These are phyloP conservation scores for Nitzschia sp. DNA, from an alignment of 108 stramenopile genomes.

Conservation along the genomic window DNA sequence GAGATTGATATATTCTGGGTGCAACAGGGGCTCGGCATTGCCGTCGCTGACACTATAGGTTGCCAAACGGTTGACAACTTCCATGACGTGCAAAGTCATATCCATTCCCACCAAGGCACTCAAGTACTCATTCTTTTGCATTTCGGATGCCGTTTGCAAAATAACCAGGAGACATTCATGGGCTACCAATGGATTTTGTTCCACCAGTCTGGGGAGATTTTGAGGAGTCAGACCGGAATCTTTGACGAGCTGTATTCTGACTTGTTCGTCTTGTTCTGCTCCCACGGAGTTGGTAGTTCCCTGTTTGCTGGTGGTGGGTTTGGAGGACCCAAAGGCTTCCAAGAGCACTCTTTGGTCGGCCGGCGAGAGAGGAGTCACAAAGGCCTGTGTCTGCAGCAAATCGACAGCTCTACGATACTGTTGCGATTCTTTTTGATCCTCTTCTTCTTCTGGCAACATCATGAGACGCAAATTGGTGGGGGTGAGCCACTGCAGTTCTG, in stretches of 20 bases:
- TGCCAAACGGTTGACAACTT: constrained; percentile 90
- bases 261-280: constrained; percentile 24
- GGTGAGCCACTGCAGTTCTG: constrained; percentile 74
- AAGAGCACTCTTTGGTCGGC: constrained; percentile 61
- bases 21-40: constrained; percentile 63
- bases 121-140: constrained; percentile 77
- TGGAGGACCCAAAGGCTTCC: constrained; percentile 43
- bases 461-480: constrained; percentile 67
- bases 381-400: constrained; percentile 60
- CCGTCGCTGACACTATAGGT: constrained; percentile 39
- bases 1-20: constrained; percentile 93
- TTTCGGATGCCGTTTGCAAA: constrained; percentile 52
- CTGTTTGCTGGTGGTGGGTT: background rate
- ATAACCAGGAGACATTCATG: constrained; percentile 88
- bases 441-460: constrained; percentile 47
- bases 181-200: constrained; percentile 93
- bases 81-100: constrained; percentile 96
- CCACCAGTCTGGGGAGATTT: constrained; percentile 91
- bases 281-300: constrained; percentile 1
- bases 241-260: constrained; percentile 47
- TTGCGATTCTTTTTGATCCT: constrained; percentile 27
- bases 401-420: constrained; percentile 52
- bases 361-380: constrained; percentile 58
- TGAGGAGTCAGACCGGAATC: constrained; percentile 87
- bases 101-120: constrained; percentile 96